Percentiles rank a stretch among this genome's conserved stretches.
phyloP scores from a whole-genome alignment of 1,284 basidiomycete genomes.

The Phellopilus nigrolimitatus region DNA sequence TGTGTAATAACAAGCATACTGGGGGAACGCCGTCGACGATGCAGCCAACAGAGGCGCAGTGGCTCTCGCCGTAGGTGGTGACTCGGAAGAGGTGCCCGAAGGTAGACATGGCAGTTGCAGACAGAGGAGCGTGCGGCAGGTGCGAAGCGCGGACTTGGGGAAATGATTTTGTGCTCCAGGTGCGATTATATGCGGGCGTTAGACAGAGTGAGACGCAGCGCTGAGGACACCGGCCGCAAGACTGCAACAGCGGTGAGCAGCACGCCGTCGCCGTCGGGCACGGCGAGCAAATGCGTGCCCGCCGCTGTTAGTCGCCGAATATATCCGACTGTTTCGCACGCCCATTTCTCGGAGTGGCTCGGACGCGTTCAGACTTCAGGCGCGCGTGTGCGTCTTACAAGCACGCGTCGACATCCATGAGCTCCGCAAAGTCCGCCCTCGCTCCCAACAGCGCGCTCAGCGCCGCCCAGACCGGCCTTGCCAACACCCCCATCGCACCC shows the following conservation, averaged over 20 bases:
- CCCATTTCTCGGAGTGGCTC: too few species aligned
- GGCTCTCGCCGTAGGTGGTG: slow-evolving; percentile 97
- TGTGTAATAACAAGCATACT: slow-evolving; percentile 40
- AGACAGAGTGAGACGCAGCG: too few species aligned
- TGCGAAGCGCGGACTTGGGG: too few species aligned
- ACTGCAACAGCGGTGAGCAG: neutral
- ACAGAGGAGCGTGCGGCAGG: neutral
- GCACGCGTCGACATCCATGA: neutral
- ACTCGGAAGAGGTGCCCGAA: slow-evolving; percentile 91
- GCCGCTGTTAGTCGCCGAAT: too few species aligned
- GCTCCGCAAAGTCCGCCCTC: neutral
- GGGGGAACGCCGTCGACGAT: slow-evolving; percentile 98
- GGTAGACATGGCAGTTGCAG: slow-evolving; percentile 70
- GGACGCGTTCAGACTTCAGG: neutral
- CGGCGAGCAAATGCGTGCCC: too few species aligned
- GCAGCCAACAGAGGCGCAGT: slow-evolving; percentile 94
- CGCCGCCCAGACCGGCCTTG: too few species aligned
- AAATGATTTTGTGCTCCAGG: too few species aligned
- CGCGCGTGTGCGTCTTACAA: neutral
- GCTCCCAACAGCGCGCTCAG: neutral
- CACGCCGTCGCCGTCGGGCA: neutral
- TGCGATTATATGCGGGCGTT: slow-evolving; percentile 8
- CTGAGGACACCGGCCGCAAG: slow-evolving; percentile 17
- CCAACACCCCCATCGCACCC: too few species aligned
- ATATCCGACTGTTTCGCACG: too few species aligned